Evolutionary conservation across 2,329 filamentous ascomycete genomes (phyloP).

Genomic region (Coleophoma cylindrospora): DNA sequence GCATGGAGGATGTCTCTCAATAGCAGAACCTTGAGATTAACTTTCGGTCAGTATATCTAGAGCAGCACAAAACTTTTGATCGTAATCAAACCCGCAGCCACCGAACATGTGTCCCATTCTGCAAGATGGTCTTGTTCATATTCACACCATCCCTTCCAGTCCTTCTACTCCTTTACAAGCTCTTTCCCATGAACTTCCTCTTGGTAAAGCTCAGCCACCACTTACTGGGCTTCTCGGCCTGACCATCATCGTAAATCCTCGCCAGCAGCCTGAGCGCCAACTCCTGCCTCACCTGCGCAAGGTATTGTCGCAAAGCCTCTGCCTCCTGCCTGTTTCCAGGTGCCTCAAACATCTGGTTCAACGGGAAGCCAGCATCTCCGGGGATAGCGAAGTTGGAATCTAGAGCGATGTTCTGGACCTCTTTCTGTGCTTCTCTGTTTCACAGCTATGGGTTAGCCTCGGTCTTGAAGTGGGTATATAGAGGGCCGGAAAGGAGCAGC

Average conservation of each 20-base stretch:
- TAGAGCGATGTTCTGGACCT: conserved; percentile 84
- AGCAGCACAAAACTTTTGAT: too few relatives aligned
- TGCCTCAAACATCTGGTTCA: conserved; percentile 95
- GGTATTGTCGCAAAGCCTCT: conserved; percentile 82
- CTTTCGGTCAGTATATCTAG: too few relatives aligned
- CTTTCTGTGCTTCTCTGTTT: conserved; percentile 53
- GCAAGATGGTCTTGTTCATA: not conserved
- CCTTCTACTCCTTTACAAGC: conserved; percentile 45
- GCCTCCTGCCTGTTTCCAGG: conserved; percentile 84
- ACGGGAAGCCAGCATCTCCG: conserved; percentile 84
- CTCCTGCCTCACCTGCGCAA: conserved; percentile 91
- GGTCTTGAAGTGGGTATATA: too few relatives aligned
- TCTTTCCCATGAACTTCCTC: conserved; percentile 99
- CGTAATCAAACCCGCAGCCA: too few relatives aligned
- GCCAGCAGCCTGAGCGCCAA: conserved; percentile 77
- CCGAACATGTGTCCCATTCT: not conserved
- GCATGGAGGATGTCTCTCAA: not conserved
- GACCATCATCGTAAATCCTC: conserved; percentile 78
- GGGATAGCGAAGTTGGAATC: conserved; percentile 92
- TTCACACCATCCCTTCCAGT: conserved; percentile 4
- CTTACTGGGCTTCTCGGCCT: conserved; percentile 69
- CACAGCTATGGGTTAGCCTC: too few relatives aligned
- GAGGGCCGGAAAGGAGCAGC: not conserved
- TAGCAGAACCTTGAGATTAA: not conserved
- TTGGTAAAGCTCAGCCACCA: conserved; percentile 99